A percentile compares a stretch with the other conserved stretches of the same genome.
These are phyloP conservation scores for Cutaneotrichosporon arboriforme DNA, from an alignment of 1,284 basidiomycete genomes.

Conservation along the genomic window DNA sequence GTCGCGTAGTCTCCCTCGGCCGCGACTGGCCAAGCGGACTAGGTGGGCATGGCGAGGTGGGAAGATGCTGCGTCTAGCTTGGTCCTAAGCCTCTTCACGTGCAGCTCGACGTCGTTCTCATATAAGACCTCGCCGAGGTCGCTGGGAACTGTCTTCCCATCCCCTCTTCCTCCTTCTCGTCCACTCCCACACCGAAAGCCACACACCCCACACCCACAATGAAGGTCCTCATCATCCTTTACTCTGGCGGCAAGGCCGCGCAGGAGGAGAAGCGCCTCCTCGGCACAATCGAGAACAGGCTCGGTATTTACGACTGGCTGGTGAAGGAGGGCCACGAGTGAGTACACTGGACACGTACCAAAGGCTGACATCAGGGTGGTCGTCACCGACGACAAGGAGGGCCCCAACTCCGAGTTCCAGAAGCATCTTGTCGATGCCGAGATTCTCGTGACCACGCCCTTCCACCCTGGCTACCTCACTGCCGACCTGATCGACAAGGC, in stretches of 20 bases:
- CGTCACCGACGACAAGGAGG: constrained; percentile 83
- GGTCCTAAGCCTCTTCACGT: too few species aligned
- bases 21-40: too few species aligned
- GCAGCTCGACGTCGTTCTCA: too few species aligned
- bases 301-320: constrained; percentile 68
- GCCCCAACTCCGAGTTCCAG: constrained; percentile 75
- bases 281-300: constrained; percentile 86
- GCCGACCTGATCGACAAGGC: constrained; percentile 71
- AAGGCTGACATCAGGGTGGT: constrained; percentile 24
- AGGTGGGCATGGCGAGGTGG: too few species aligned
- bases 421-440: constrained; percentile 29
- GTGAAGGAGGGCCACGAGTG: constrained; percentile 71
- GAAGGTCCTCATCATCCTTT: constrained; percentile 73
- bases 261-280: constrained; percentile 74
- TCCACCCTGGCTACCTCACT: constrained; percentile 81
- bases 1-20: too few species aligned
- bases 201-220: constrained; percentile 7
- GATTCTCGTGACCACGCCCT: constrained; percentile 75
- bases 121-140: too few species aligned
- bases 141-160: background rate
- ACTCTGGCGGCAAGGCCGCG: constrained; percentile 56
- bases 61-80: too few species aligned
- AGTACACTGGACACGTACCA: constrained; percentile 37
- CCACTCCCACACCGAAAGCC: background rate
- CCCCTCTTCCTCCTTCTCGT: background rate